Evolutionary conservation across 1,284 basidiomycete genomes (phyloP), one percentile per base, ranked within the genome.

Genomic region (Ganoderma lucidum): DNA sequence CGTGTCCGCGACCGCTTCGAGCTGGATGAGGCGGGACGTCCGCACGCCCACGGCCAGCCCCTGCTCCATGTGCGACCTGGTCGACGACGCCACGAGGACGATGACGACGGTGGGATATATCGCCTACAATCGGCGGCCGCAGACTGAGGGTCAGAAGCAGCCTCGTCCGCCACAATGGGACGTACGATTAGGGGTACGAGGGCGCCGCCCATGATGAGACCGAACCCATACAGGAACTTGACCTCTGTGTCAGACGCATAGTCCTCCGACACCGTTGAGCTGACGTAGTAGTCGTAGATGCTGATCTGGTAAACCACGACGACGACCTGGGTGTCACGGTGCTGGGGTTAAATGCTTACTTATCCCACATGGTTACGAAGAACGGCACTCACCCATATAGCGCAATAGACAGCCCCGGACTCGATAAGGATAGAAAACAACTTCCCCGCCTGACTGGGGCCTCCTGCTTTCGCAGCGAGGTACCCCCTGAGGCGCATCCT

Each of bases 341-440:
- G 0, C 12, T 8, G 1, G 19, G 19, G 23, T 23, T 60, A 14
- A 9, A 42, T 39, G 15, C 28, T 37, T 0, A n/a, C 59, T 10
- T 60, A 6, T 42, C 39, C 39, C 39, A 41, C 9, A 8, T 12
- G 39, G 12, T 41, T 41, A 14, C 9, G 35, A 59, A 59, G 15
- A 8, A 41, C n/a, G n/a, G n/a, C 10, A 58, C 59, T 19, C n/a
- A 42, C 59, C 59, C 59, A 60, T 17, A 60, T 4, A 1, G 35
- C 23, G 59, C 35, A 60, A 23, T 60, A 60, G n/a, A 60, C 6
- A 9, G 59, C 39, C 6, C 59, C 59, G 23, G 59, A 60, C 37
- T 60, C 59, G n/a, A 60, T 39, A 17, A 60, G 59, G 6, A 60
- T 17, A 17, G 39, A 6, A n/a, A 60, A 35, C 15, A 39, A 4